Evolutionary conservation across 2,329 filamentous ascomycete genomes (phyloP), one percentile per base, ranked within the genome.

Genomic region (Trichophyton simii): DNA sequence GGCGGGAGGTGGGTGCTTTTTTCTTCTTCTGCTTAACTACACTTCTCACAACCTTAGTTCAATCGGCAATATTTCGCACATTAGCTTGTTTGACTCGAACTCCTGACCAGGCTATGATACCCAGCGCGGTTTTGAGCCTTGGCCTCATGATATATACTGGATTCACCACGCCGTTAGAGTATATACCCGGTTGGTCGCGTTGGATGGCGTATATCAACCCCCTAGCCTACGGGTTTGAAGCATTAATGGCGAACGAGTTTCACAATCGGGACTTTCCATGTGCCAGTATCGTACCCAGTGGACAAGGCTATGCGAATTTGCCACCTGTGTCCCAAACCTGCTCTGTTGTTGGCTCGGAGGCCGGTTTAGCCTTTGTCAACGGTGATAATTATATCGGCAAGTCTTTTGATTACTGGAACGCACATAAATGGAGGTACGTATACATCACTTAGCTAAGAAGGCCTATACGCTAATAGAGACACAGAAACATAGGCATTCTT

Each of bases 161-260:
- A 1, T 79, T 79, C 63, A 71, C 72, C 0, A 73, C 78, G 9
- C 75, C 76, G 0, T 72, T 69, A 0, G 66, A 65, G 5, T 68
- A 92, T 87, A 87, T 52, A 90, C 90, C 7, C 88, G 91, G 73
- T 73, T 95, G 89, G 89, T 87, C 86, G 67, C 80, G 84, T 62
- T 95, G 90, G 90, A 83, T 95, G 64, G 87, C 87, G 70, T 92
- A 89, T 70, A 76, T 92, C 44, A 85, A 94, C 63, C 89, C 88
- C 1, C 80, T 95, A 11, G 83, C 83, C 0, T 95, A 94, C 65
- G 84, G 84, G 0, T 95, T 95, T 68, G 90, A 95, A 72, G 78
- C 84, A 0, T 79, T 94, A 28, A 86, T 91, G 80, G 82, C 88
- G 65, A 95, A 95, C 72, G 91, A 96, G 72, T 95, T 95, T 67